Evolutionary conservation across 1,284 basidiomycete species (phyloP).

Genomic region (Papiliotrema fonsecae): DNA sequence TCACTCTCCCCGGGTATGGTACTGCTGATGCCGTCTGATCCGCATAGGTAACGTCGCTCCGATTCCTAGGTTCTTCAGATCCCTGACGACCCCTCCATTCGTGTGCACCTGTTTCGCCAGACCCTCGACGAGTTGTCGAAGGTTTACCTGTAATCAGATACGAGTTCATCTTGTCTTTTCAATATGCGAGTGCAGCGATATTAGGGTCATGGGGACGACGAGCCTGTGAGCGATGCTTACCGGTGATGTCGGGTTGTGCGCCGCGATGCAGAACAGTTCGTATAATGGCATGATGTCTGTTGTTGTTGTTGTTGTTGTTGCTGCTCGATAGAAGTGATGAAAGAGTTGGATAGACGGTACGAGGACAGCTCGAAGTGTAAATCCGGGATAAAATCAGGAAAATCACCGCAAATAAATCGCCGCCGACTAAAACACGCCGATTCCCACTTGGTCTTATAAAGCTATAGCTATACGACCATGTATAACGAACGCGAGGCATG

Average conservation of each 20-base stretch:
- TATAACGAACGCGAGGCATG: no score
- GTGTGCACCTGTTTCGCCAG: conserved; percentile 38
- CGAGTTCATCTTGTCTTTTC: not conserved
- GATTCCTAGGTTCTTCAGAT: conserved; percentile 40
- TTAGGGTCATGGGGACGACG: not conserved
- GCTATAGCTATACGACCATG: no score
- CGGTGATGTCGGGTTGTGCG: conserved; percentile 43
- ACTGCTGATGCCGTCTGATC: conserved; percentile 45
- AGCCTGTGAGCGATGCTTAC: conserved; percentile 20
- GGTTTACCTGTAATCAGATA: conserved; percentile 31
- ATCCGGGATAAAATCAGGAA: not conserved
- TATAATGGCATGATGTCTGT: conserved; percentile 43
- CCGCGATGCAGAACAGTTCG: conserved; percentile 49
- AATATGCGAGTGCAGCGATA: not conserved
- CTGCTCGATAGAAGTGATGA: not conserved
- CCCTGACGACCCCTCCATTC: conserved; percentile 44
- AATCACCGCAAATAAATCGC: not conserved
- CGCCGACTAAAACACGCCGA: no score
- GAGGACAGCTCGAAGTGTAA: not conserved
- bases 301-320: not conserved
- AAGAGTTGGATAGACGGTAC: not conserved
- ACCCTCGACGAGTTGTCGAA: conserved; percentile 41
- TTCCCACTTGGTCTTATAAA: no score
- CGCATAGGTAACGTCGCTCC: conserved; percentile 38
- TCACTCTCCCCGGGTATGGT: conserved; percentile 46